Conservation (phyloP, 148 eudicot genomes). For the Camellia granthamiana region DNA sequence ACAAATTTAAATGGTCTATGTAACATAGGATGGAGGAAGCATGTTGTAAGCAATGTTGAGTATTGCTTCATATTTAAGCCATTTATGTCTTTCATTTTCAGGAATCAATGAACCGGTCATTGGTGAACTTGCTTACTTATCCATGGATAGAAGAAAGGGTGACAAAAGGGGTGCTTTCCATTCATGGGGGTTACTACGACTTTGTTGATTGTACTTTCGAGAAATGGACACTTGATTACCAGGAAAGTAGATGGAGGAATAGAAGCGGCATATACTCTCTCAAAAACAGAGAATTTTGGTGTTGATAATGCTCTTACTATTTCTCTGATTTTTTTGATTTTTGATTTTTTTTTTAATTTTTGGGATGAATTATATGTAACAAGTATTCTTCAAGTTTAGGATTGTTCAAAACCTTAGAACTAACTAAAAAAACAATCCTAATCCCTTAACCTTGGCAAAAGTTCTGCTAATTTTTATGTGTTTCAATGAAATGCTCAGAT, state of each 20-base stretch:
- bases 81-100: constrained; percentile 19
- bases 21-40: not conserved
- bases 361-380: not conserved
- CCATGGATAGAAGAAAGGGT: constrained; percentile 96
- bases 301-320: constrained; percentile 8
- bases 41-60: not conserved
- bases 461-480: too few species aligned
- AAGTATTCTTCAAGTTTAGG: not conserved
- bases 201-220: constrained; percentile 83
- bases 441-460: too few species aligned
- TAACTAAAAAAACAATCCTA: too few species aligned
- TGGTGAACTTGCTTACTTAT: constrained; percentile 75
- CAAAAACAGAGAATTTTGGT: constrained; percentile 70
- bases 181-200: constrained; percentile 95
- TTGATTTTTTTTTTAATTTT: not conserved
- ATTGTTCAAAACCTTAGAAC: not conserved
- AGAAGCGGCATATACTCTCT: constrained; percentile 34
- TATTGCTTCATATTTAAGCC: not conserved
- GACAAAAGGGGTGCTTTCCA: constrained; percentile 52
- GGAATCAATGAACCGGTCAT: constrained; percentile 85
- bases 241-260: constrained; percentile 21
- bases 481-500: too few species aligned
- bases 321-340: too few species aligned
- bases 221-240: constrained; percentile 84
- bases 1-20: too few species aligned